phyloP scores from a whole-genome alignment of 108 stramenopile genomes.

The Fragilariopsis cylindrus region DNA sequence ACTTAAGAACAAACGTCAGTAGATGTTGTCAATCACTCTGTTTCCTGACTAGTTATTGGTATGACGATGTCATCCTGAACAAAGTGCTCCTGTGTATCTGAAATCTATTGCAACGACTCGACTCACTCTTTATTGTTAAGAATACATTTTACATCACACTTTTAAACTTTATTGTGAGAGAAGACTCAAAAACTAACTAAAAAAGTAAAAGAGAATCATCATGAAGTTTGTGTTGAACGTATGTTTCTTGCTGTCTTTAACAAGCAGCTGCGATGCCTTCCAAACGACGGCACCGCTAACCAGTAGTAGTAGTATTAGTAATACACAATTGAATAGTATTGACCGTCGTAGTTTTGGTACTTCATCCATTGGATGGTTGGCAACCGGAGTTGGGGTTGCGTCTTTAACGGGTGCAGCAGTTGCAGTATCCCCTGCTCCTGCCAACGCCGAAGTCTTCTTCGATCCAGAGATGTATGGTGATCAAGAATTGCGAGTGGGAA shows the following conservation, averaged over 20 bases:
- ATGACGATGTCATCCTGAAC: no score
- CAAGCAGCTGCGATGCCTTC: conserved; percentile 10
- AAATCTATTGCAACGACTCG: no score
- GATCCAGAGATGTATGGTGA: conserved; percentile 92
- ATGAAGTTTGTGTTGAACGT: conserved; percentile 2
- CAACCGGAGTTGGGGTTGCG: conserved; percentile 4
- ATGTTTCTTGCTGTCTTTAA: conserved; percentile 8
- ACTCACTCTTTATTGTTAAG: no score
- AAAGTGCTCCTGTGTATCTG: no score
- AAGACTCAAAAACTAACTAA: no score
- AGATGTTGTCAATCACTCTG: no score
- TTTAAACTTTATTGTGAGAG: no score
- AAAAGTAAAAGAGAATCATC: background rate
- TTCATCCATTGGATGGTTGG: conserved; percentile 16
- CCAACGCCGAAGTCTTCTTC: conserved; percentile 77
- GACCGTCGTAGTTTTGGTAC: conserved; percentile 28
- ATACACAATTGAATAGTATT: background rate
- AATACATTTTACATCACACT: no score
- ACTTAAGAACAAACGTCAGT: no score
- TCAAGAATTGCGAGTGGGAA: conserved; percentile 82
- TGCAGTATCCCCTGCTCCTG: conserved; percentile 29
- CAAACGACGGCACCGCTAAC: background rate
- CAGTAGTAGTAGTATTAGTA: background rate
- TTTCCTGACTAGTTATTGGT: no score
- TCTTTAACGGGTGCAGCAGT: background rate